phyloP scores from a whole-genome alignment of 345 rosid species.

The Xanthoceras sorbifolium region DNA sequence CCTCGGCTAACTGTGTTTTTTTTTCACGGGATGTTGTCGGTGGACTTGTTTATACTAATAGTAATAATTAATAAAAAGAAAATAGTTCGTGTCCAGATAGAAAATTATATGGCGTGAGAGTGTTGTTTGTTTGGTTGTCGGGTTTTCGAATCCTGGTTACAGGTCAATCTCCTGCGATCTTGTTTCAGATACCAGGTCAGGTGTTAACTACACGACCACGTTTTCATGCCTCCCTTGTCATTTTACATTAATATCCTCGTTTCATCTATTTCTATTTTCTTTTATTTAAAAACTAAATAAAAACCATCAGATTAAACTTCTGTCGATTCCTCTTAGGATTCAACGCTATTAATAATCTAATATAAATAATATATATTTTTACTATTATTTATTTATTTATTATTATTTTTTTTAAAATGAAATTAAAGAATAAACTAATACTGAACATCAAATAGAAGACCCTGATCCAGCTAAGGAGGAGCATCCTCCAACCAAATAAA shows the following conservation, averaged over 20 bases:
- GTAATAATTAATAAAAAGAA: too few species aligned
- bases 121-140: slow-evolving; percentile 42
- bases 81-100: slow-evolving; percentile 7
- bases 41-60: slow-evolving; percentile 17
- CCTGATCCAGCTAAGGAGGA: too few species aligned
- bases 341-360: too few species aligned
- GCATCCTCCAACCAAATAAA: too few species aligned
- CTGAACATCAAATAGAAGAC: too few species aligned
- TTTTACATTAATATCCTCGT: background rate
- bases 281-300: background rate
- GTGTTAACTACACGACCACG: slow-evolving; percentile 22
- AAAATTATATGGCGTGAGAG: slow-evolving; percentile 18
- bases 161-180: slow-evolving; percentile 25
- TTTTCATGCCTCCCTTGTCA: background rate
- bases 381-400: too few species aligned
- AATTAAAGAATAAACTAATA: too few species aligned
- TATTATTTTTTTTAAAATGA: too few species aligned
- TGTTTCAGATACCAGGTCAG: slow-evolving; percentile 10
- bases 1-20: background rate
- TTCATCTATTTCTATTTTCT: background rate
- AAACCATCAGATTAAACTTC: too few species aligned
- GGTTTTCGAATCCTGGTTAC: slow-evolving; percentile 33
- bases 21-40: slow-evolving; percentile 48
- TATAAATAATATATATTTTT: too few species aligned
- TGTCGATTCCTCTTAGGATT: too few species aligned